Evolutionary conservation across 2,329 filamentous ascomycete genomes (phyloP), one percentile per base, ranked within the genome.

Genomic region (Emmonsiellopsis sp.): DNA sequence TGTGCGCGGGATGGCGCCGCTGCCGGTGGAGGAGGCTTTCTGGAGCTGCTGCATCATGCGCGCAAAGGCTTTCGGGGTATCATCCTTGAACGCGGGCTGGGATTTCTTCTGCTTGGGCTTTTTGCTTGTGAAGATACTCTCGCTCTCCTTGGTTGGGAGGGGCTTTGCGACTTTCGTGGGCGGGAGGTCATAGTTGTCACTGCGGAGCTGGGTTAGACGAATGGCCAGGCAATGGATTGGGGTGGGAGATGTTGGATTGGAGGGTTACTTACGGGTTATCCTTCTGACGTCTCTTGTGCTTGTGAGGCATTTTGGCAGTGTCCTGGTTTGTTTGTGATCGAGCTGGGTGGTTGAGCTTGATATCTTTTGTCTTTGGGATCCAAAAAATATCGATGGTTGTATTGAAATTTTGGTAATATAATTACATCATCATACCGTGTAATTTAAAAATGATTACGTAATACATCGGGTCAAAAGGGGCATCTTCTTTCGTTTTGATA

Each of bases 21-120:
- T 31, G 38, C 45, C 20, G 48, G 38, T 15, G 53, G 34, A 26
- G 34, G 50, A 48, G 20, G 35, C 34, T 26, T 54, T 48, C 51
- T 60, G 54, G 16, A 54, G 55, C n/a, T 44, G 52, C 10, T 46
- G 83, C 87, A 97, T 93, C 57, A 97, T 73, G 10, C 90, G 84
- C 57, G 82, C 82, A 70, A 98, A 98, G 1, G 87, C 89, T 60
- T 89, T 86, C 0, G 93, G 93, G 1, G 87, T 91, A 71, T 97
- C 93, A 67, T 95, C 84, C 40, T 58, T 63, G 55, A 56, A 63
- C 57, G 61, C 61, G 56, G 67, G 70, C 53, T 62, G 51, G 64
- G 58, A 70, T 70, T 46, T 60, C 55, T 58, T 63, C 60, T 56
- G 59, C 46, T 64, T 67, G 55, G 63, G 64, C n/a, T 54, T 69